Evolutionary conservation across 2,329 filamentous ascomycete species (phyloP).

Genomic region (Bertia moriformis): DNA sequence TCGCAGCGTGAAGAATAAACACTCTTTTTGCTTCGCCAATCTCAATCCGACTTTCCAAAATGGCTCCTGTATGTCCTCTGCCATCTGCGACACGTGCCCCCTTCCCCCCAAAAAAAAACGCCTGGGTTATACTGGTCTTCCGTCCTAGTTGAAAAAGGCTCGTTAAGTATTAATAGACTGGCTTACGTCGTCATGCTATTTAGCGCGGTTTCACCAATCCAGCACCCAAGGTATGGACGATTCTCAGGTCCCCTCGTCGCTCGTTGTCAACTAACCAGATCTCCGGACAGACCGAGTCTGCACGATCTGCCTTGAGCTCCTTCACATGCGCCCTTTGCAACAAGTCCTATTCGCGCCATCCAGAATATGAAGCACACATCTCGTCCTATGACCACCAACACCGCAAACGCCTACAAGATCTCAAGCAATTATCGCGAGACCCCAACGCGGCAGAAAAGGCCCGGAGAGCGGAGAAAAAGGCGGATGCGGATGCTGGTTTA

Average conservation of each 20-base stretch:
- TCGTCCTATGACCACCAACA: background rate
- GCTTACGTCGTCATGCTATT: background rate
- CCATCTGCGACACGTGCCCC: no score
- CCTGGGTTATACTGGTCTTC: no score
- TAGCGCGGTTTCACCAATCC: conserved; percentile 1
- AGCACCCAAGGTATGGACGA: background rate
- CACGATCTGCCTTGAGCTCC: conserved; percentile 1
- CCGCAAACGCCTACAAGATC: background rate
- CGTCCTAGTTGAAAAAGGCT: no score
- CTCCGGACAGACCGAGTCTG: background rate
- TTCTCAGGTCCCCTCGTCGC: no score
- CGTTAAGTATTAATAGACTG: no score
- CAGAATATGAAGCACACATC: conserved; percentile 1
- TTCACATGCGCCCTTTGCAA: conserved; percentile 1
- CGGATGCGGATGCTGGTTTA: background rate
- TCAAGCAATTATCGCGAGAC: conserved; percentile 1
- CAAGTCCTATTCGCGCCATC: background rate
- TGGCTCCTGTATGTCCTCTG: no score
- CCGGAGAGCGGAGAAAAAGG: background rate
- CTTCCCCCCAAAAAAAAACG: no score
- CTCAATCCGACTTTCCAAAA: no score
- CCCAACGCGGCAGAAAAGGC: conserved; percentile 1
- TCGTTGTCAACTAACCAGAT: background rate
- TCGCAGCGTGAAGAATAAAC: no score
- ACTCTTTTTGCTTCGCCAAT: no score